Evolutionary conservation across 306 rosid species (phyloP), one percentile per base, ranked within the genome.

Genomic region (Sphenostylis stenocarpa): DNA sequence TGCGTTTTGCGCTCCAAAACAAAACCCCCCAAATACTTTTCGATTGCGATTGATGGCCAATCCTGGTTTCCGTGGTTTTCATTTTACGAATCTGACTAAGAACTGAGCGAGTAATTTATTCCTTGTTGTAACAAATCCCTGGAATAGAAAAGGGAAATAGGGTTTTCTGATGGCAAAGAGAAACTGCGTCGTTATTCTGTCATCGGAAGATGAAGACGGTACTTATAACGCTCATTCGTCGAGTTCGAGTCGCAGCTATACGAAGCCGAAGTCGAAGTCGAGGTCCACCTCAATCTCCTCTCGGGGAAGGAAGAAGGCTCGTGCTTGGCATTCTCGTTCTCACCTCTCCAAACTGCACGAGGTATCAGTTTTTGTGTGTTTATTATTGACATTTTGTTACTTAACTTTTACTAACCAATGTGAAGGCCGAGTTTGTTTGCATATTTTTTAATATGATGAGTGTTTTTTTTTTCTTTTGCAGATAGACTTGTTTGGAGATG

Each of bases 131-230:
- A 62, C 38, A 21, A 41, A 71, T 23, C 51, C 52, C 38, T 36
- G 12, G 33, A 23, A 14, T 5, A 67, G 8, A 15, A 1, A 1
- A 4, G 9, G 12, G 15, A 29, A 61, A 64, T 38, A 38, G 70
- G 51, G 51, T 28, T 65, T 20, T 11, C 39, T 47, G 44, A 90
- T 89, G 99, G 80, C 86, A 80, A 95, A 89, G 88, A 86, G 90
- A 76, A 89, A 75, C 82, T 75, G 66, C 68, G 21, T 84, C 3
- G 76, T 89, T 29, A 63, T 90, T 55, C 52, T 89, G 7, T 95
- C 98, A 1, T 95, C 98, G 13, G 96, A 91, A 1, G 93, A 87
- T 7, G 97, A 89, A 24, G 84, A 84, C 2, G 51, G 26, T 41
- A 12, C 15, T 52, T 84, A 76, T 4, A 64, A 19, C 19, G 77